These are phyloP conservation scores for Grigorovia yakushimaensis DNA, from an alignment of 805 yeast species.

Conservation along the genomic window DNA sequence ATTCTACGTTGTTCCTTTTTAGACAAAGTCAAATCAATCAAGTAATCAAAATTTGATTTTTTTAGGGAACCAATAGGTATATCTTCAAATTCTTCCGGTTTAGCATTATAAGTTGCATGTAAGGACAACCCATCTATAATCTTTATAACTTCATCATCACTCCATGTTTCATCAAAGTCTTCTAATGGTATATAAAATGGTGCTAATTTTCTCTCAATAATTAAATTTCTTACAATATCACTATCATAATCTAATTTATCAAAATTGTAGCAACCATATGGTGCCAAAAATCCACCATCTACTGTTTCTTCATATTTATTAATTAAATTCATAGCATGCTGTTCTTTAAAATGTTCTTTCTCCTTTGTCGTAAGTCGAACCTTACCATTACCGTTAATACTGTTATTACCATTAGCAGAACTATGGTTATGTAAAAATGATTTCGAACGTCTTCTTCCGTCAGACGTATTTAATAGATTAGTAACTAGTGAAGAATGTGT, in stretches of 20 bases:
- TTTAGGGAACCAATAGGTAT: slow-evolving; percentile 25
- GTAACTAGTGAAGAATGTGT: slow-evolving; percentile 23
- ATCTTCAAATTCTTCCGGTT: slow-evolving; percentile 28
- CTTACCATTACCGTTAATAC: slow-evolving; percentile 27
- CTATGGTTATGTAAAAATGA: slow-evolving; percentile 7
- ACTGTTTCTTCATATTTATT: slow-evolving; percentile 61
- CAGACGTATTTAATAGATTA: slow-evolving; percentile 10
- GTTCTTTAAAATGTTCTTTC: slow-evolving; percentile 41
- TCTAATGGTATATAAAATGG: slow-evolving; percentile 89
- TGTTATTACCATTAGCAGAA: slow-evolving; percentile 4
- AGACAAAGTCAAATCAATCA: slow-evolving; percentile 21
- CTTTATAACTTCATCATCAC: slow-evolving; percentile 53
- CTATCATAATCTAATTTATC: slow-evolving; percentile 67
- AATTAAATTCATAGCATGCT: slow-evolving; percentile 46
- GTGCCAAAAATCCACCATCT: slow-evolving; percentile 91
- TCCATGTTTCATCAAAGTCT: slow-evolving; percentile 65
- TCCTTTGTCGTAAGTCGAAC: slow-evolving; percentile 35
- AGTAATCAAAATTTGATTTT: slow-evolving; percentile 19
- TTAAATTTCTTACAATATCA: slow-evolving; percentile 58
- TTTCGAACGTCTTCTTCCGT: slow-evolving; percentile 19
- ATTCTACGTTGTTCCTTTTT: slow-evolving; percentile 25
- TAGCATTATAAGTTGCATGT: slow-evolving; percentile 42
- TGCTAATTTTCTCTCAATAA: slow-evolving; percentile 62
- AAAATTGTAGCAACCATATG: slow-evolving; percentile 75
- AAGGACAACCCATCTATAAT: slow-evolving; percentile 42